phyloP scores from a whole-genome alignment of 371 early-diverging fungal species.

The Apophysomyces ossiformis region DNA sequence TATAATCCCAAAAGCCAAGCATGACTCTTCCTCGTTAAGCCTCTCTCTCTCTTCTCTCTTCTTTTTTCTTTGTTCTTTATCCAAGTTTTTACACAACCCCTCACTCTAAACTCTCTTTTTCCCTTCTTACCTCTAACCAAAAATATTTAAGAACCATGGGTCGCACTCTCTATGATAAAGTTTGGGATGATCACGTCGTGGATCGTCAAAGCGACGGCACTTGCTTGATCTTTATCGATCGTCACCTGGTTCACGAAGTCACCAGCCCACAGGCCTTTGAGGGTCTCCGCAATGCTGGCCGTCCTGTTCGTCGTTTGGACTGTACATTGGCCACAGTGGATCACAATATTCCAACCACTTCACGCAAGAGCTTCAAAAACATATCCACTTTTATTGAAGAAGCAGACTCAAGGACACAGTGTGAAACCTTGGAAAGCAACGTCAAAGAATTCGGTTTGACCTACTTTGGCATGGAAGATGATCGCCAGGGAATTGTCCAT shows the following conservation, averaged over 20 bases:
- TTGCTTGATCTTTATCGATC: constrained; percentile 70
- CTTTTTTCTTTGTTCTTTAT: too few relatives aligned
- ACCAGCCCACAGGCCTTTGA: constrained; percentile 74
- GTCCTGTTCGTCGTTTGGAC: constrained; percentile 67
- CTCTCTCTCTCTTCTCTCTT: constrained; percentile 3
- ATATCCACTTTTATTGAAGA: constrained; percentile 68
- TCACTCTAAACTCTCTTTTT: too few relatives aligned
- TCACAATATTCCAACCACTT: constrained; percentile 71
- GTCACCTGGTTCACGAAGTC: constrained; percentile 74
- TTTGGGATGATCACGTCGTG: constrained; percentile 53
- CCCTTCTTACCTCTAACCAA: too few relatives aligned
- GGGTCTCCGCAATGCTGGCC: constrained; percentile 62
- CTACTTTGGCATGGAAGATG: constrained; percentile 70
- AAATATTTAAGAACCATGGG: constrained; percentile 29
- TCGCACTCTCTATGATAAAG: constrained; percentile 58
- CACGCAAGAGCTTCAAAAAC: constrained; percentile 57
- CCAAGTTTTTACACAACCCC: too few relatives aligned
- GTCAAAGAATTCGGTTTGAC: constrained; percentile 67
- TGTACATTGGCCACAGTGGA: constrained; percentile 74
- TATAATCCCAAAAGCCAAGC: constrained; percentile 10
- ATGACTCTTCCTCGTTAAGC: constrained; percentile 9
- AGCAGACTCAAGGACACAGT: constrained; percentile 65
- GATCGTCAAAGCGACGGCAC: constrained; percentile 63
- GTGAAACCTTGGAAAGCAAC: constrained; percentile 69
- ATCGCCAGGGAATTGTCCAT: constrained; percentile 75